These are phyloP conservation scores for Parasarocladium wereldwijsianum DNA, from an alignment of 2,329 filamentous ascomycete genomes.

Conservation along the genomic window DNA sequence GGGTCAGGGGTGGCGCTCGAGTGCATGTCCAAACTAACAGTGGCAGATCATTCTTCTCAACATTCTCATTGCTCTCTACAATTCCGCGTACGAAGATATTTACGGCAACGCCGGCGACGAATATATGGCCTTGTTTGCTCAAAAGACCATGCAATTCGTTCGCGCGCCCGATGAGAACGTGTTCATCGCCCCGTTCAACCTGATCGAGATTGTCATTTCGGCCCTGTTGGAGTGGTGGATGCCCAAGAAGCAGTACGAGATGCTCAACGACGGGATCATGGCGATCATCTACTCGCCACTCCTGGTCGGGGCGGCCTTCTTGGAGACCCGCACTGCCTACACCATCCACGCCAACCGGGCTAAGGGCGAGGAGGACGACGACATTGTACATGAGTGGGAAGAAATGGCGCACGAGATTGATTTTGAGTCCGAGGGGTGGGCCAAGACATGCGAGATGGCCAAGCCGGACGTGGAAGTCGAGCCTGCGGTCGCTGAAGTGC, in stretches of 20 bases:
- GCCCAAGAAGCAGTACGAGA: conserved; percentile 55
- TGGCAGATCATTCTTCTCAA: conserved; percentile 62
- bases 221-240: conserved; percentile 93
- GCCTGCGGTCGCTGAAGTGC: conserved; percentile 55
- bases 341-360: conserved; percentile 59
- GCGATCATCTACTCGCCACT: conserved; percentile 70
- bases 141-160: conserved; percentile 94
- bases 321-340: conserved; percentile 52
- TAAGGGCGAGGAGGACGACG: conserved; percentile 78
- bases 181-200: conserved; percentile 89
- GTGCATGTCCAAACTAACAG: conserved; percentile 3
- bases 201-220: conserved; percentile 73
- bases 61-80: conserved; percentile 93
- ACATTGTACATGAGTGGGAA: conserved; percentile 86
- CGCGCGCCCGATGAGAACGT: conserved; percentile 96
- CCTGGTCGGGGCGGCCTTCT: conserved; percentile 59
- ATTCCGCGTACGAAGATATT: conserved; percentile 90
- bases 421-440: conserved; percentile 75
- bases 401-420: conserved; percentile 58
- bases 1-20: too few species aligned
- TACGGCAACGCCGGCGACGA: conserved; percentile 90
- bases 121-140: conserved; percentile 81
- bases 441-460: conserved; percentile 59
- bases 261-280: conserved; percentile 83
- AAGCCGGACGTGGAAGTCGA: conserved; percentile 76